Evolutionary conservation across 2,329 filamentous ascomycete species (phyloP), one percentile per base, ranked within the genome.

Genomic region (Pseudogymnoascus sp.): DNA sequence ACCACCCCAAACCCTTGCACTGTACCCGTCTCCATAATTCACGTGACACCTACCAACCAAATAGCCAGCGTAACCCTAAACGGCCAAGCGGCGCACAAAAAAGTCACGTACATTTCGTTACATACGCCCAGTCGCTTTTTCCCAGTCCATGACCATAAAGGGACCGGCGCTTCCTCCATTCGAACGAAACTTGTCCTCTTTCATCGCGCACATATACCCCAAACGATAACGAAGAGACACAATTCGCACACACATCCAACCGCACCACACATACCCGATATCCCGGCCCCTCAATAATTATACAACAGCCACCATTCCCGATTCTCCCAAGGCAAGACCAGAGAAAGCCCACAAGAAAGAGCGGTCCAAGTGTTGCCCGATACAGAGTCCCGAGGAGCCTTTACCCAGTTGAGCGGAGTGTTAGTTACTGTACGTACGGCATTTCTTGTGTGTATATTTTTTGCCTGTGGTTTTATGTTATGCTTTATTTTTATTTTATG

Each of bases 111-210:
- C 10, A 21, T 37, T 10, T n/a, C 12, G 35, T 31, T 31, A 31
- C 7, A 31, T 31, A 31, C 28, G 28, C 28, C 28, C 28, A 31
- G 28, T 31, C 28, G 28, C 35, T 6, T 38, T 38, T 38, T 38
- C 14, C 35, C n/a, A 18, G 38, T 42, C 40, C 40, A 44, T 59
- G 23, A 23, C 50, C 50, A 59, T 59, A 59, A 59, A 59, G 50
- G 31, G 50, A 31, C 23, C 50, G 21, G 23, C 50, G 50, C 50
- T 31, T 59, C 50, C 50, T 59, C 23, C 40, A 21, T 59, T 59
- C 31, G 50, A 59, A 28, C 50, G 23, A 59, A 28, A 59, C 50
- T 59, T 59, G 31, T 59, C 50, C 50, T 59, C 50, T 31, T 59
- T 59, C 50, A 59, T 44, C 40, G 40, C 40, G 10, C 40, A 44